phyloP scores from a whole-genome alignment of 306 rosid species.

The Vigna trinervia region DNA sequence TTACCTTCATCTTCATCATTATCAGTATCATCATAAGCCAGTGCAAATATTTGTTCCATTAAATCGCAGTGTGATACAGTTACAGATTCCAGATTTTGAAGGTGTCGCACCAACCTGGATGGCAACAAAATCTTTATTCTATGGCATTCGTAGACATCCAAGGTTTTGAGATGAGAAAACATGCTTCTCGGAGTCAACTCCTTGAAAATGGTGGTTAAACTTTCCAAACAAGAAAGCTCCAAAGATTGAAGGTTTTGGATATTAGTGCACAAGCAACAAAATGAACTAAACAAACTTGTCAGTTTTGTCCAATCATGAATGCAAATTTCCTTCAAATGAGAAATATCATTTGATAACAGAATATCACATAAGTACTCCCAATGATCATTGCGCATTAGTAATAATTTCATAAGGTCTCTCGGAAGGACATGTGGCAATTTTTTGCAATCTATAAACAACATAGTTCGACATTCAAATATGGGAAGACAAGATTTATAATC shows the following conservation, averaged over 20 bases:
- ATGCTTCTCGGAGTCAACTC: not conserved
- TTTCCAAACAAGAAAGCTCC: accelerated
- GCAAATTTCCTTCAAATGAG: not conserved
- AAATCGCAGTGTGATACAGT: accelerated
- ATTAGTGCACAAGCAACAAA: not conserved
- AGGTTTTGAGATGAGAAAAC: not conserved
- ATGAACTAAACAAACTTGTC: constrained; percentile 29
- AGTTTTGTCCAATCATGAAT: accelerated
- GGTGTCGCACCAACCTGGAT: not conserved
- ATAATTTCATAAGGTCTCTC: not conserved
- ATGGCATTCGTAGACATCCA: accelerated
- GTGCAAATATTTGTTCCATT: not conserved
- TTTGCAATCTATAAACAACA: not conserved
- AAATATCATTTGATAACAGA: not conserved
- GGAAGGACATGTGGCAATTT: constrained; percentile 10
- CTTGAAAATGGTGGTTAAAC: not conserved
- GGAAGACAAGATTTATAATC: no score
- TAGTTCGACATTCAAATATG: no score
- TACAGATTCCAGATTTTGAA: not conserved
- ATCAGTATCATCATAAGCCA: no score
- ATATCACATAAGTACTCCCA: constrained; percentile 27
- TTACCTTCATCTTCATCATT: no score
- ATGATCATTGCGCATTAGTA: not conserved
- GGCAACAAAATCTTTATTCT: not conserved
- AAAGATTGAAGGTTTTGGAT: not conserved